Evolutionary conservation across 176 grass and related monocot species (phyloP), one percentile per base, ranked within the genome.

Genomic region (Avena sativa): DNA sequence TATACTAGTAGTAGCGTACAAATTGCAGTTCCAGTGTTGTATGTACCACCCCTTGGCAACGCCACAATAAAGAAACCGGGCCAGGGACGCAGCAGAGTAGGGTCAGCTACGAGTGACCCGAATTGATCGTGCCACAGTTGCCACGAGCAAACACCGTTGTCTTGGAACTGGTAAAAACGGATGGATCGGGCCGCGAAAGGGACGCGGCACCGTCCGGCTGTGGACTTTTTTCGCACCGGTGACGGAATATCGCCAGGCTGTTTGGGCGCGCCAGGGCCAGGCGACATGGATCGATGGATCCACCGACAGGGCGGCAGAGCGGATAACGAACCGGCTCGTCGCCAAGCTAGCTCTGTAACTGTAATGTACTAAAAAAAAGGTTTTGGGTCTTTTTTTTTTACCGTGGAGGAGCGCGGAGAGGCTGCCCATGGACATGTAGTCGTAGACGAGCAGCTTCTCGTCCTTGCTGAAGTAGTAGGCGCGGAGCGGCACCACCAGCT

Each of bases 361-460:
- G 8, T 11, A 21, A 12, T 53, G 43, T 46, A 36, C 34, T 2
- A 53, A 23, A 0, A 50, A 3, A 14, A 49, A 49, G 34, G 63
- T 26, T 32, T 30, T 65, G 67, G 14, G 44, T 44, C 20, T 66
- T 48, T 16, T 12, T 28, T 60, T 59, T 15, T 92, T 90, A 99
- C 97, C 97, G 79, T 99, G 97, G 57, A 99, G 83, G 75, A 99
- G 87, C 40, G 97, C 94, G 67, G 97, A 99, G 87, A 99, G 93
- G 92, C 97, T 99, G 72, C 97, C 97, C 72, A 87, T 96, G 83
- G 93, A 80, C 83, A 99, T 96, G 92, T 98, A 98, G 64, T 98
- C 97, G 72, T 98, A 98, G 84, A 98, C 97, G 23, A 98, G 92
- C 59, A 98, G 91, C 89, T 98, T 98, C 91, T 98, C 95, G 71